These are phyloP conservation scores for Colletotrichum spinosum DNA, from an alignment of 2,329 filamentous ascomycete genomes.

Conservation along the genomic window DNA sequence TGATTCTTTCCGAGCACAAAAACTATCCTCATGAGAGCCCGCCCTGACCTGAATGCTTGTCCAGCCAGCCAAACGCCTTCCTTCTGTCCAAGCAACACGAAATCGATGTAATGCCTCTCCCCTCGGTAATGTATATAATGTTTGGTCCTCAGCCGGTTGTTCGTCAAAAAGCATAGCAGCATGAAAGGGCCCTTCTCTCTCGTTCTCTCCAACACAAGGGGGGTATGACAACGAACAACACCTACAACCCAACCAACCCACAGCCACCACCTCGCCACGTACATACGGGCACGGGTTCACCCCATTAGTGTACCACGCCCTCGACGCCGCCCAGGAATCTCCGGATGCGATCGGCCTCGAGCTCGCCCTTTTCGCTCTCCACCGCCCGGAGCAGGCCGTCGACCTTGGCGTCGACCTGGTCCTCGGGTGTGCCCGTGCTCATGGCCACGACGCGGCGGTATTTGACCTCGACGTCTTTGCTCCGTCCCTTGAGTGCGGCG, in stretches of 20 bases:
- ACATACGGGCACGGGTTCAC: not conserved
- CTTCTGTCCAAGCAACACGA: not conserved
- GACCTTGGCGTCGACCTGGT: constrained; percentile 82
- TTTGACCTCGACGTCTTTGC: constrained; percentile 85
- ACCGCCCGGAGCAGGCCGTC: constrained; percentile 86
- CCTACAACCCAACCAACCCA: not conserved
- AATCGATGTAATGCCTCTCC: constrained; percentile 11
- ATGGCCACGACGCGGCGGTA: constrained; percentile 90
- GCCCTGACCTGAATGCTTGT: not conserved
- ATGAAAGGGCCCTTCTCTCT: not conserved
- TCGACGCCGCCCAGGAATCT: constrained; percentile 86
- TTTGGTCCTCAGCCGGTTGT: not conserved
- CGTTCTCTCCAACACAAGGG: constrained; percentile 6
- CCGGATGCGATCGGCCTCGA: constrained; percentile 81
- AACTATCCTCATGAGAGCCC: not conserved
- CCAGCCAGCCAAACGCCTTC: not conserved
- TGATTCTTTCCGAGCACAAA: not conserved
- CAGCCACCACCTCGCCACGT: not conserved
- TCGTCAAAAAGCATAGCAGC: not conserved
- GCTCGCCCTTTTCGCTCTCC: constrained; percentile 83
- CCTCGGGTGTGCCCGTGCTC: constrained; percentile 83
- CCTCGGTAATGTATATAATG: constrained; percentile 9
- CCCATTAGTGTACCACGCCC: constrained; percentile 60
- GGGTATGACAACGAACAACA: constrained; percentile 26
- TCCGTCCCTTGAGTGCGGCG: constrained; percentile 78